Conservation (phyloP, 805 yeast species). For the Kazachstania kunashirensis region DNA sequence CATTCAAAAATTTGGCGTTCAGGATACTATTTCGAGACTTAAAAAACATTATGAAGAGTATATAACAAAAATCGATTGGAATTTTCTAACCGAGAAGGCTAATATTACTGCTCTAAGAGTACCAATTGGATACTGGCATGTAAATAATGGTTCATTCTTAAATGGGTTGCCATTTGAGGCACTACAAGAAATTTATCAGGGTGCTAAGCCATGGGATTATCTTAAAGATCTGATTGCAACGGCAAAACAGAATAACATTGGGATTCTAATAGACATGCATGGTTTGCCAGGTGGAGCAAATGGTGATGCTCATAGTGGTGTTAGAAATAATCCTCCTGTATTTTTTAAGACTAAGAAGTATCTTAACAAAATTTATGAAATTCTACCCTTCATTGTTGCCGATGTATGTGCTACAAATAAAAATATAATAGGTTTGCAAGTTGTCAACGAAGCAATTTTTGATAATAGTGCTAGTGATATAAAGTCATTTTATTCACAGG, state of each 20-base stretch:
- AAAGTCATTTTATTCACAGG: conserved; percentile 53
- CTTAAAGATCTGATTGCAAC: conserved; percentile 46
- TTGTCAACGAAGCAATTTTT: conserved; percentile 77
- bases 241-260: conserved; percentile 56
- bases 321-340: conserved; percentile 19
- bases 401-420: conserved; percentile 45
- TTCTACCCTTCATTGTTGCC: conserved; percentile 49
- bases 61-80: conserved; percentile 66
- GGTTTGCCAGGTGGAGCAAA: conserved; percentile 93
- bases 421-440: conserved; percentile 72
- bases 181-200: conserved; percentile 46
- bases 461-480: conserved; percentile 44
- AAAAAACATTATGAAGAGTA: conserved; percentile 61
- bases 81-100: conserved; percentile 47
- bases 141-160: conserved; percentile 49
- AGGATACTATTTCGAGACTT: conserved; percentile 42
- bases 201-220: conserved; percentile 54
- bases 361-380: conserved; percentile 35
- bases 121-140: conserved; percentile 88
- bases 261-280: conserved; percentile 76
- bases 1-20: conserved; percentile 41
- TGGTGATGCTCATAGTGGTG: conserved; percentile 76
- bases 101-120: conserved; percentile 77
- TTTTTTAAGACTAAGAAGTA: conserved; percentile 35
- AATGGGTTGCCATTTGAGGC: conserved; percentile 53